These are phyloP conservation scores for Boletus subparvulus DNA, from an alignment of 768 basidiomycete species.

Conservation along the genomic window DNA sequence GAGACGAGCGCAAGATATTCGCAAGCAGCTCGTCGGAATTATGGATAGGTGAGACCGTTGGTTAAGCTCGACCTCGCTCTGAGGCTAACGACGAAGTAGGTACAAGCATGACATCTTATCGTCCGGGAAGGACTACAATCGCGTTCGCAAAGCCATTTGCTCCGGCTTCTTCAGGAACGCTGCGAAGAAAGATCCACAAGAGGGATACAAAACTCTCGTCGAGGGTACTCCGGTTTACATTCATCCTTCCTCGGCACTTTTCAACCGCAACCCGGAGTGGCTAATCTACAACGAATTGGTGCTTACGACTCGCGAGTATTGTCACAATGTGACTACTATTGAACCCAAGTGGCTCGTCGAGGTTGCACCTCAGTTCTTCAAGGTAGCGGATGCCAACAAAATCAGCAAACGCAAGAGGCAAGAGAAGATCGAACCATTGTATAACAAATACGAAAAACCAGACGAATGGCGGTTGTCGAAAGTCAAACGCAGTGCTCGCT, in stretches of 20 bases:
- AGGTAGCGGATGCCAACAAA: slow-evolving; percentile 95
- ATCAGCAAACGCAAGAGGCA: slow-evolving; percentile 95
- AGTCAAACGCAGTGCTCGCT: slow-evolving; percentile 86
- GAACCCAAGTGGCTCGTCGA: slow-evolving; percentile 99
- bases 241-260: slow-evolving; percentile 94
- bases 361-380: slow-evolving; percentile 98
- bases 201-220: slow-evolving; percentile 96
- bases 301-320: slow-evolving; percentile 94
- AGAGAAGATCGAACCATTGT: slow-evolving; percentile 96
- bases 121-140: slow-evolving; percentile 89
- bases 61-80: not conserved
- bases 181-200: slow-evolving; percentile 97
- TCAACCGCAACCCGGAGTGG: slow-evolving; percentile 97
- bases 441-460: slow-evolving; percentile 92
- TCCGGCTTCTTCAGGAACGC: slow-evolving; percentile 98
- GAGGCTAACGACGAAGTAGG: slow-evolving; percentile 37
- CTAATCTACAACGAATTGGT: slow-evolving; percentile 94
- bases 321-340: slow-evolving; percentile 89
- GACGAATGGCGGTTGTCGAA: slow-evolving; percentile 95
- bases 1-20: slow-evolving; percentile 94
- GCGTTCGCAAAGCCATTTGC: slow-evolving; percentile 92
- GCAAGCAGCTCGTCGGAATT: slow-evolving; percentile 96
- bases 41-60: slow-evolving; percentile 81
- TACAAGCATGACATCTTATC: slow-evolving; percentile 98
- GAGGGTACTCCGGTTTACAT: slow-evolving; percentile 99